Evolutionary conservation across 805 yeast genomes (phyloP), one percentile per base, ranked within the genome.

Genomic region (Metschnikowia baotianmanensis): DNA sequence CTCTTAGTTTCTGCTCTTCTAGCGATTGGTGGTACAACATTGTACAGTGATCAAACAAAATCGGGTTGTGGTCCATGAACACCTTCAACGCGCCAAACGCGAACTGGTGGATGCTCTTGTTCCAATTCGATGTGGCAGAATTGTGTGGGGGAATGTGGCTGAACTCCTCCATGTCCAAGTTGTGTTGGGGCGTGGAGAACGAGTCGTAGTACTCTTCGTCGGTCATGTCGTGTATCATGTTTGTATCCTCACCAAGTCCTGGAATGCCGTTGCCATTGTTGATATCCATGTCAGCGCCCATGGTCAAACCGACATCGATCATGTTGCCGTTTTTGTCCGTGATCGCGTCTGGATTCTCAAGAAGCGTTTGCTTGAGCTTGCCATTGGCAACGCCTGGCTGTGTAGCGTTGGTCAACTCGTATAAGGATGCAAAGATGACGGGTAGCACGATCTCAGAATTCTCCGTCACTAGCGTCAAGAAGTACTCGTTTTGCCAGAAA

Each of bases 401-500:
- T 0, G 74, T 69, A 5, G 72, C 54, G 52, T 69, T 69, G 12
- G 95, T 82, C 47, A 90, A 74, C 62, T 90, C 96, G 62, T 88
- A 91, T 50, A 93, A 72, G 2, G 96, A 79, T 1, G 96, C 84
- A 64, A 88, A 93, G 26, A 93, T 79, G 33, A 93, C 89, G 21
- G 99, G 98, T 53, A 93, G 69, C 40, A 91, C 88, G 26, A 86
- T 90, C 55, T 89, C 96, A 7, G 95, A 90, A 61, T 86, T 86
- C 56, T 93, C 98, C 16, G 95, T 87, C 35, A 93, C 89, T 53
- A 91, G 67, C 30, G 89, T 84, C 49, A 90, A 77, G 62, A 93
- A 90, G 66, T 87, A 90, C 58, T 93, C 98, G 62, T 91, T 91
- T 55, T 87, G 86, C 93, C 96, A 93, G 63, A 81, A 88, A 59